A percentile compares a stretch with the other conserved stretches of the same genome.
These are phyloP conservation scores for Sporobolomyces pararoseus DNA, from an alignment of 768 basidiomycete genomes.

Conservation along the genomic window DNA sequence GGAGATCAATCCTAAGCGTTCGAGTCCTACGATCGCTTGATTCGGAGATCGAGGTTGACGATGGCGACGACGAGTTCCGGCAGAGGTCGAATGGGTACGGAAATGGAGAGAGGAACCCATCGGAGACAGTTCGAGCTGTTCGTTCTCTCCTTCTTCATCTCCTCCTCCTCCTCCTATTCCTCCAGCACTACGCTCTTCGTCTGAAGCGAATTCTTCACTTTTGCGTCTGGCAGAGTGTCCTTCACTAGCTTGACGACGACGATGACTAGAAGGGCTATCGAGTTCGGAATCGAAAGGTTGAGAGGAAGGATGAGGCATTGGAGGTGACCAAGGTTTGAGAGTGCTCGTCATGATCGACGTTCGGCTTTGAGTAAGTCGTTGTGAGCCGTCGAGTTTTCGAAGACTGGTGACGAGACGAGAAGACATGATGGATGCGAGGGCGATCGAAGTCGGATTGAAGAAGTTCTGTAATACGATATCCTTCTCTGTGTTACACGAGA, in stretches of 20 bases:
- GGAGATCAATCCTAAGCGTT: not conserved
- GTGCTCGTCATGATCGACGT: not conserved
- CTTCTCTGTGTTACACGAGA: too few relatives aligned
- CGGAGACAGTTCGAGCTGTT: too few relatives aligned
- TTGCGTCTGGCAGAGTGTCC: too few relatives aligned
- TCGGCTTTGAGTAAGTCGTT: not conserved
- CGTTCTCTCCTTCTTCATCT: too few relatives aligned
- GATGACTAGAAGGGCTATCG: too few relatives aligned
- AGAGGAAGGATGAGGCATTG: not conserved
- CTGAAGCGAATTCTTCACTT: too few relatives aligned
- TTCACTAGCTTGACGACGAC: too few relatives aligned
- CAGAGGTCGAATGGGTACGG: not conserved
- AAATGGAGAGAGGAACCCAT: too few relatives aligned
- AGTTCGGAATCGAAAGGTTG: not conserved
- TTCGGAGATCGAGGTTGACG: not conserved
- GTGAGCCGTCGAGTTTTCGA: not conserved
- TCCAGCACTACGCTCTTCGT: too few relatives aligned
- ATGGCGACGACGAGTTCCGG: not conserved
- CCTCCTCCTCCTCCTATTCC: too few relatives aligned
- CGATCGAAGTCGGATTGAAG: slow-evolving; percentile 2
- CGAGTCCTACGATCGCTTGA: slow-evolving; percentile 6
- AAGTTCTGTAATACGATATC: slow-evolving; percentile 1
- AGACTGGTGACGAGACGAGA: slow-evolving; percentile 2
- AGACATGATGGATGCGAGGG: not conserved
- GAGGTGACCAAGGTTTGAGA: not conserved